Base-by-base conservation (phyloP, 2,329 filamentous ascomycete species). In the Xylaria sp. region DNA sequence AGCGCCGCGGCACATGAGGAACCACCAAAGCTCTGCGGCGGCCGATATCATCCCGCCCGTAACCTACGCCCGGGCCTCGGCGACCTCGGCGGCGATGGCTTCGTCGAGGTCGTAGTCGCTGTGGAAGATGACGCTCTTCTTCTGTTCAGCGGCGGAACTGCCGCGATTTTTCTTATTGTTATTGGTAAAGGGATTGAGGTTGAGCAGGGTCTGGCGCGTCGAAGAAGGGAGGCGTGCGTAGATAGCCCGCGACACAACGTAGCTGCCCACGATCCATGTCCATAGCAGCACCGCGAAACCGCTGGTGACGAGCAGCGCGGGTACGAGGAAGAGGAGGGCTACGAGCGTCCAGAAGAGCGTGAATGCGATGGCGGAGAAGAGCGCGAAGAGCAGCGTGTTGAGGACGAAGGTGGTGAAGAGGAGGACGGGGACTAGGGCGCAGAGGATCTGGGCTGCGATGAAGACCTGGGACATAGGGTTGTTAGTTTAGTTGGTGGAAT, bases 341-440 rank as follows among this genome's bases (percentile, higher is more conserved):
- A 92, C 75, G 53, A 87, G 86, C 56, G 87, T 83, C 80, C 87
- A 89, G 78, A 90, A 88, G 50, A 90, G 81, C 1, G 85, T 84
- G 78, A 92, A 91, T 59, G 88, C 70, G 40, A 91, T 71, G 12
- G 88, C 88, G 31, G 83, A 82, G 43, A 87, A 77, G 42, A 91
- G 73, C 15, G 89, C 84, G 73, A 92, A 84, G 65, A 88, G 75
- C 65, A 89, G 76, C 62, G 88, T 84, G 40, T 85, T 86, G 42
- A 88, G 69, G 58, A 84, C 81, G 79, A 94, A 92, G 69, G 84
- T 78, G 59, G 83, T 66, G 79, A 95, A 94, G 65, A 93, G 78
- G 42, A 88, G 76, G 61, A 94, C 70, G 1, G 92, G 92, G 14
- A 91, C 75, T 60, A 87, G 83, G 14, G 87, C 87, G 65, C 93